Conservation (phyloP, 805 yeast species). For the Suhomyces prunicola region DNA sequence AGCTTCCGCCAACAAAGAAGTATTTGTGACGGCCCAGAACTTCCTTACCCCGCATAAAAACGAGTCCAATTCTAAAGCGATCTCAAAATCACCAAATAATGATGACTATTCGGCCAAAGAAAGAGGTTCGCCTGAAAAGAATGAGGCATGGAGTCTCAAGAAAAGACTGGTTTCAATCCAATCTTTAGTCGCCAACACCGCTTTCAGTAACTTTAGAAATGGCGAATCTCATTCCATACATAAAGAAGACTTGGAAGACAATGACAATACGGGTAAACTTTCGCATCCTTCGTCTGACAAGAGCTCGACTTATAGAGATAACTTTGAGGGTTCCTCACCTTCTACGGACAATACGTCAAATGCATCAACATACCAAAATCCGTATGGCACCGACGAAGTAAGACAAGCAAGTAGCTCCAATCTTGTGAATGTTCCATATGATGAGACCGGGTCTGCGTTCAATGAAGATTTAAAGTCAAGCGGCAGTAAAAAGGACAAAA, state of each 20-base stretch:
- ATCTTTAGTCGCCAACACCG: slow-evolving; percentile 35
- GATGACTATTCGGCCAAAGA: slow-evolving; percentile 1
- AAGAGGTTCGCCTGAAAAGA: slow-evolving; percentile 7
- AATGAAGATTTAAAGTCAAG: background rate
- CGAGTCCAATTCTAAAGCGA: background rate
- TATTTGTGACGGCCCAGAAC: slow-evolving; percentile 20
- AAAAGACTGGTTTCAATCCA: slow-evolving; percentile 19
- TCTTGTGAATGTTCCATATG: background rate
- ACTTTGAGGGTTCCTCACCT: slow-evolving; percentile 3
- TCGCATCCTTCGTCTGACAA: slow-evolving; percentile 6
- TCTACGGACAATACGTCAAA: slow-evolving; percentile 6
- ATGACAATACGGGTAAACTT: background rate
- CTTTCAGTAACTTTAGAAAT: slow-evolving; percentile 31
- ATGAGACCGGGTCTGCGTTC: background rate
- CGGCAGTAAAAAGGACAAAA: slow-evolving; percentile 13
- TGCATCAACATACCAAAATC: slow-evolving; percentile 1
- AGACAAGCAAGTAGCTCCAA: slow-evolving; percentile 1
- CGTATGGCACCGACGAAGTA: slow-evolving; percentile 1
- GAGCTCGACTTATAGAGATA: slow-evolving; percentile 4
- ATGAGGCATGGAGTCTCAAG: slow-evolving; percentile 4
- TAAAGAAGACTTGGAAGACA: background rate
- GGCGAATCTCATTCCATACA: background rate
- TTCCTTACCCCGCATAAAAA: background rate
- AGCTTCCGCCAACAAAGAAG: slow-evolving; percentile 16
- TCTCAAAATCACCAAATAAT: background rate